These are phyloP conservation scores for Vachellia pachyceras DNA, from an alignment of 306 rosid species.

Conservation along the genomic window DNA sequence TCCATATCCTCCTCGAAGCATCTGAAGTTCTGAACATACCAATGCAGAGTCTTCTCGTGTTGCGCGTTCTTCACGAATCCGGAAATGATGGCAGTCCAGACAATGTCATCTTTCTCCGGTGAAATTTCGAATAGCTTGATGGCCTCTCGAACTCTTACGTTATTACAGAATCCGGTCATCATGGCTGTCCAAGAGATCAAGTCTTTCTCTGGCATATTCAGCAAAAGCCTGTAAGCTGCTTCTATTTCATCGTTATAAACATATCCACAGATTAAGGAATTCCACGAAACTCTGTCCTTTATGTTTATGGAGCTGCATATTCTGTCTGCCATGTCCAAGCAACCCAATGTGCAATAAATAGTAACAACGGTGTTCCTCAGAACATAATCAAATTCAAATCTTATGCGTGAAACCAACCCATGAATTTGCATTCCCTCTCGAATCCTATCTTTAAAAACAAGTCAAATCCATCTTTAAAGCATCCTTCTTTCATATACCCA, in stretches of 20 bases:
- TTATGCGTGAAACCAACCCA: constrained; percentile 59
- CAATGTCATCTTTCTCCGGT: constrained; percentile 71
- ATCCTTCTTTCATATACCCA: constrained; percentile 67
- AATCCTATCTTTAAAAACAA: constrained; percentile 57
- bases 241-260: constrained; percentile 57
- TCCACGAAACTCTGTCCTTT: constrained; percentile 74
- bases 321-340: constrained; percentile 52
- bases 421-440: constrained; percentile 79
- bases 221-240: constrained; percentile 60
- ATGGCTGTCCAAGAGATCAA: constrained; percentile 76
- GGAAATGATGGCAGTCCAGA: constrained; percentile 87
- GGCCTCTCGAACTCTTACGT: constrained; percentile 62
- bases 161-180: constrained; percentile 63
- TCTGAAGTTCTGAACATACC: constrained; percentile 69
- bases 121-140: constrained; percentile 59
- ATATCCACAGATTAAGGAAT: constrained; percentile 76
- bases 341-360: constrained; percentile 68
- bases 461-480: constrained; percentile 62
- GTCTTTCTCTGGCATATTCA: constrained; percentile 70
- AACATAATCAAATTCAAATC: constrained; percentile 66
- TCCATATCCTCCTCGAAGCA: constrained; percentile 56
- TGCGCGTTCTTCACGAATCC: constrained; percentile 71
- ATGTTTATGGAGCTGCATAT: constrained; percentile 51
- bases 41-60: constrained; percentile 65
- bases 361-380: constrained; percentile 65